These are phyloP conservation scores for Boletales sp. DNA, from an alignment of 768 basidiomycete species.

Conservation along the genomic window DNA sequence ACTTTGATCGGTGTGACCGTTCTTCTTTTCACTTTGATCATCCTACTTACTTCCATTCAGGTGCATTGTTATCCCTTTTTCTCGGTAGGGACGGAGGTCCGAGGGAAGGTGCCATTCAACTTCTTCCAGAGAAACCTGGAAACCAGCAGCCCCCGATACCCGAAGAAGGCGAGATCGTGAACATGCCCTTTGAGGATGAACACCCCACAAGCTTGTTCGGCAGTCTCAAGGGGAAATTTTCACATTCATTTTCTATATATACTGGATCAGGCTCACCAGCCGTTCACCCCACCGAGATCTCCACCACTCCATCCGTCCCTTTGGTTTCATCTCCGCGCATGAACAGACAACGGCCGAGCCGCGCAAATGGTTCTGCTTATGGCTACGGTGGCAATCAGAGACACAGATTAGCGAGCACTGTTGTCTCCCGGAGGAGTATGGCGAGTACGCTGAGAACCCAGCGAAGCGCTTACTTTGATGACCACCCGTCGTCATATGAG, in stretches of 20 bases:
- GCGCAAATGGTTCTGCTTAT: constrained; percentile 74
- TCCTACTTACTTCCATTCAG: constrained; percentile 34
- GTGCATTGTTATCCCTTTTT: constrained; percentile 86
- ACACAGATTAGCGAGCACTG: constrained; percentile 48
- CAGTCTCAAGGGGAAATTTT: constrained; percentile 46
- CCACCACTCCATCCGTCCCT: constrained; percentile 42
- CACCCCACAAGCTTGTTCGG: constrained; percentile 34
- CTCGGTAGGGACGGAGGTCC: constrained; percentile 90
- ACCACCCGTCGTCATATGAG: constrained; percentile 37
- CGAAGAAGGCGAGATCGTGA: constrained; percentile 59
- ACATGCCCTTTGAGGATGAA: constrained; percentile 44
- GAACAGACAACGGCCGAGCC: constrained; percentile 49
- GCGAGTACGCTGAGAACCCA: constrained; percentile 48
- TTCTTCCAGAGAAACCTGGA: constrained; percentile 70
- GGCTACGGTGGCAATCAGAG: constrained; percentile 64
- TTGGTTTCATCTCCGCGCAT: constrained; percentile 39
- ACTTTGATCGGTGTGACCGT: constrained; percentile 59
- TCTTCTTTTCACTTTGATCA: neutral
- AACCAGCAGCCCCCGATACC: constrained; percentile 49
- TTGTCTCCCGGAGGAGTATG: constrained; percentile 51
- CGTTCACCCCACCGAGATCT: constrained; percentile 28
- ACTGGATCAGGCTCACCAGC: constrained; percentile 53
- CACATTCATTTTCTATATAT: constrained; percentile 55
- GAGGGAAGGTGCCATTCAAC: constrained; percentile 77
- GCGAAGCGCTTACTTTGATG: constrained; percentile 45